Conservation (phyloP, 2,329 filamentous ascomycete species). For the Alternaria alternata region DNA sequence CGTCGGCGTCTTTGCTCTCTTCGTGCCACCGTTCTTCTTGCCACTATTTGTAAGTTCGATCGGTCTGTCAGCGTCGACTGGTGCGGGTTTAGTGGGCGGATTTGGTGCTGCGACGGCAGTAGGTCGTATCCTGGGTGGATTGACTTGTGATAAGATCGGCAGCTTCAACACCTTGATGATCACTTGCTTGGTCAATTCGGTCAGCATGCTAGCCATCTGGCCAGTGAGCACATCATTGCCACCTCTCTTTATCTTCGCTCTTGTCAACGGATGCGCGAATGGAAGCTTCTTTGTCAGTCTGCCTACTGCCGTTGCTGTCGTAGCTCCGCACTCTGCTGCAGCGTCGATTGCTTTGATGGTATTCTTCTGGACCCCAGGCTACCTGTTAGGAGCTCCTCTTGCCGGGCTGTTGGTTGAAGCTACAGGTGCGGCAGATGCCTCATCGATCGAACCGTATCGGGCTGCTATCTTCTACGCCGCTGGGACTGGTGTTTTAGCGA, state of each 20-base stretch:
- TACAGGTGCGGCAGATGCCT: constrained; percentile 26
- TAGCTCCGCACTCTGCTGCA: not conserved
- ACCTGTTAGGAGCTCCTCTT: constrained; percentile 38
- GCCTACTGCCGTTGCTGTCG: constrained; percentile 33
- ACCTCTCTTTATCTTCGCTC: constrained; percentile 34
- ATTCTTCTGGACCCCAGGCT: constrained; percentile 38
- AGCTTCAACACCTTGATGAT: constrained; percentile 43
- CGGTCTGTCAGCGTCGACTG: not conserved
- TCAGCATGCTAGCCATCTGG: constrained; percentile 44
- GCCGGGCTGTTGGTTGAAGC: constrained; percentile 40
- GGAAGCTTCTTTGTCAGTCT: constrained; percentile 39
- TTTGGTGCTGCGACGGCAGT: constrained; percentile 40
- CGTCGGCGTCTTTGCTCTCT: constrained; percentile 38
- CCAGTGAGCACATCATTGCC: constrained; percentile 33
- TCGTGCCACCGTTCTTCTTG: constrained; percentile 26
- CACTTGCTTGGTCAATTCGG: constrained; percentile 34
- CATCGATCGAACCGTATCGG: constrained; percentile 28
- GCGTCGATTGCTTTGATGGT: constrained; percentile 1
- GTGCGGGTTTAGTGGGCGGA: constrained; percentile 28
- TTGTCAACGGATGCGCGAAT: constrained; percentile 39
- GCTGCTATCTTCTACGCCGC: constrained; percentile 43
- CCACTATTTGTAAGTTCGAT: not conserved
- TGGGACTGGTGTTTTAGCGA: constrained; percentile 21
- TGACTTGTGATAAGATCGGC: constrained; percentile 41
- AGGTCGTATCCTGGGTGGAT: constrained; percentile 35